A percentile compares a stretch with the other conserved stretches of the same genome.
Conservation (phyloP, 768 basidiomycete species). For the Boletus sp. region DNA sequence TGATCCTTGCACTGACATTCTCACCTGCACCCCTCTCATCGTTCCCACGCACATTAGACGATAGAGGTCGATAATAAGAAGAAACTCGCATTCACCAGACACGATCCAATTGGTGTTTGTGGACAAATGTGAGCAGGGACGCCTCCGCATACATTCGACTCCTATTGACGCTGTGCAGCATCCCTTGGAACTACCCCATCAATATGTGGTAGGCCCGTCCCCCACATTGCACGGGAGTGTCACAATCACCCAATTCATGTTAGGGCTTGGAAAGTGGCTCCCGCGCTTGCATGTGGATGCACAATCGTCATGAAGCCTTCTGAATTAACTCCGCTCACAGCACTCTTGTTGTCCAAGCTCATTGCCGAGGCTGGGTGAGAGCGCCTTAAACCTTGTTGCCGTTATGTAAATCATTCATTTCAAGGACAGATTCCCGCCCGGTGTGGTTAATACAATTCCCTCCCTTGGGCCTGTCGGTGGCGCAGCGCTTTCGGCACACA, state of each 20-base stretch:
- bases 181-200: slow-evolving; percentile 94
- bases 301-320: slow-evolving; percentile 96
- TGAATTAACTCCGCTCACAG: slow-evolving; percentile 81
- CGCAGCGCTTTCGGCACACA: slow-evolving; percentile 77
- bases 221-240: neutral
- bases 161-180: slow-evolving; percentile 39
- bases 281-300: slow-evolving; percentile 87
- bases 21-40: neutral
- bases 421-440: slow-evolving; percentile 74
- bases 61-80: slow-evolving; percentile 77
- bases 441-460: slow-evolving; percentile 86
- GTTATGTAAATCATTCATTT: slow-evolving; percentile 15
- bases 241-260: neutral
- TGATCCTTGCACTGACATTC: slow-evolving; percentile 25
- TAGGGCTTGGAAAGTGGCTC: slow-evolving; percentile 90
- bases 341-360: slow-evolving; percentile 77
- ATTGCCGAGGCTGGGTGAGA: slow-evolving; percentile 78
- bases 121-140: slow-evolving; percentile 72
- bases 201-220: slow-evolving; percentile 62
- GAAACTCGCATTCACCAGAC: slow-evolving; percentile 82
- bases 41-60: slow-evolving; percentile 39
- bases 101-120: slow-evolving; percentile 92
- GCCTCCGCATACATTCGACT: slow-evolving; percentile 7
- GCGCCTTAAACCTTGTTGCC: slow-evolving; percentile 1
- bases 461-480: slow-evolving; percentile 82